Conservation (phyloP, 345 rosid species). For the Sonneratia alba region DNA sequence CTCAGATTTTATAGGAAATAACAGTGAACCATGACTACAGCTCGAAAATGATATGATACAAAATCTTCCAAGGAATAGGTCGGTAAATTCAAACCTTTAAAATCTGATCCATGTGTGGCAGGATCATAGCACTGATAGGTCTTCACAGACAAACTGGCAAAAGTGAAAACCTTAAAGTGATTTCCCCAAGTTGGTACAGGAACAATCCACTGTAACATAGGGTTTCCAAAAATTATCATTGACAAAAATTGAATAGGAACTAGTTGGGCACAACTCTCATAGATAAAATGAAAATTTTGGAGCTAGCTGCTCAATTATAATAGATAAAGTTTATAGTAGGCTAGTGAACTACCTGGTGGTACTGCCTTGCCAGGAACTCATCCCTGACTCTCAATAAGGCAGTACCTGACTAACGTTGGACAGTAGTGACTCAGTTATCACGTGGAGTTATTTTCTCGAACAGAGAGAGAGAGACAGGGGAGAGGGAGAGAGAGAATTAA, state of each 20-base stretch:
- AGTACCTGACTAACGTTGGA: slow-evolving; percentile 92
- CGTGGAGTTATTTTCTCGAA: slow-evolving; percentile 34
- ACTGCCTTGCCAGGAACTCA: slow-evolving; percentile 76
- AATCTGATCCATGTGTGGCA: slow-evolving; percentile 63
- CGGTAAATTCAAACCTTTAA: slow-evolving; percentile 37
- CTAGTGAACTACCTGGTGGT: slow-evolving; percentile 39
- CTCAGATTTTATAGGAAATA: not conserved
- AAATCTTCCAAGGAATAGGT: not conserved
- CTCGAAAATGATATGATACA: no score
- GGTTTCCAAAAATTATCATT: not conserved
- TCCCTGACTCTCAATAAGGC: slow-evolving; percentile 93
- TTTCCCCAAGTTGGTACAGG: slow-evolving; percentile 91
- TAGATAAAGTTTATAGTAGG: not conserved
- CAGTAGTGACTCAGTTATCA: slow-evolving; percentile 72
- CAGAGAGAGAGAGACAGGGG: no score
- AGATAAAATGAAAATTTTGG: not conserved
- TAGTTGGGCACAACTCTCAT: not conserved
- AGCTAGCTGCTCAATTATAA: not conserved
- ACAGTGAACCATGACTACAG: no score
- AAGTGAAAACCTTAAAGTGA: slow-evolving; percentile 57
- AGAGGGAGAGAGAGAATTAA: not conserved
- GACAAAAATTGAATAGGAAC: not conserved
- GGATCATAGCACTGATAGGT: slow-evolving; percentile 77
- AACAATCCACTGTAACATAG: slow-evolving; percentile 38
- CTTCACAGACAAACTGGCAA: slow-evolving; percentile 63